Evolutionary conservation across 306 rosid genomes (phyloP).

Genomic region (Vigna unguiculata): DNA sequence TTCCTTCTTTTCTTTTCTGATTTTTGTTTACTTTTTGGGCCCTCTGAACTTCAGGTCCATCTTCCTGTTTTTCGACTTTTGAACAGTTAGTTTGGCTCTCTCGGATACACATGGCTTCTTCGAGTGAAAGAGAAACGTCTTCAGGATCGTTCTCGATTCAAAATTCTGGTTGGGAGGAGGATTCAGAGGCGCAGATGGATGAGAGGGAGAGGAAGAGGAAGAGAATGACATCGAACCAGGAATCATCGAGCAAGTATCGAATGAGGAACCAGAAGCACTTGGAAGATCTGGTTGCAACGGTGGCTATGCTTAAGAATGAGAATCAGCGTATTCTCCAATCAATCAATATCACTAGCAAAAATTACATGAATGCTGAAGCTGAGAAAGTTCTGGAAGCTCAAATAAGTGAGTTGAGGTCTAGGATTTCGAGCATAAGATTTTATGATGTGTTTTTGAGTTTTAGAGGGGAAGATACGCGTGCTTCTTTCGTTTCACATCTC

Average conservation of each 20-base stretch:
- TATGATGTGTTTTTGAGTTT: background rate
- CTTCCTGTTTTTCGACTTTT: background rate
- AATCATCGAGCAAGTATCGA: conserved; percentile 55
- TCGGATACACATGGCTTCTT: conserved; percentile 80
- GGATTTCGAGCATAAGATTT: background rate
- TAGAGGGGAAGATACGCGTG: background rate
- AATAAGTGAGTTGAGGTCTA: conserved; percentile 54
- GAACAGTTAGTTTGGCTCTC: no score
- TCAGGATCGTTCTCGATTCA: conserved; percentile 66
- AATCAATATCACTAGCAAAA: conserved; percentile 58
- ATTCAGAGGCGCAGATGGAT: conserved; percentile 61
- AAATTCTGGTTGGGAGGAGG: conserved; percentile 77
- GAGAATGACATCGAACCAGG: conserved; percentile 88
- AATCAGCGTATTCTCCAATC: conserved; percentile 63
- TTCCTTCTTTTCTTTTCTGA: no score
- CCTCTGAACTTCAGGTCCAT: conserved; percentile 37
- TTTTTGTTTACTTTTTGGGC: conserved; percentile 13
- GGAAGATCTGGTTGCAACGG: conserved; percentile 69
- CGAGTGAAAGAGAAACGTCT: conserved; percentile 58
- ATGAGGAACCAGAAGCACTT: conserved; percentile 87
- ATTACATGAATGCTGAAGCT: conserved; percentile 58
- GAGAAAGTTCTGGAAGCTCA: conserved; percentile 82
- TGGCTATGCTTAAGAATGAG: conserved; percentile 60
- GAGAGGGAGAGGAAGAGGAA: conserved; percentile 86
- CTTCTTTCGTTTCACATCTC: background rate